Percentiles rank a stretch among this genome's conserved stretches.
Conservation (phyloP, 2,329 filamentous ascomycete species). For the Fusarium veterinarium region DNA sequence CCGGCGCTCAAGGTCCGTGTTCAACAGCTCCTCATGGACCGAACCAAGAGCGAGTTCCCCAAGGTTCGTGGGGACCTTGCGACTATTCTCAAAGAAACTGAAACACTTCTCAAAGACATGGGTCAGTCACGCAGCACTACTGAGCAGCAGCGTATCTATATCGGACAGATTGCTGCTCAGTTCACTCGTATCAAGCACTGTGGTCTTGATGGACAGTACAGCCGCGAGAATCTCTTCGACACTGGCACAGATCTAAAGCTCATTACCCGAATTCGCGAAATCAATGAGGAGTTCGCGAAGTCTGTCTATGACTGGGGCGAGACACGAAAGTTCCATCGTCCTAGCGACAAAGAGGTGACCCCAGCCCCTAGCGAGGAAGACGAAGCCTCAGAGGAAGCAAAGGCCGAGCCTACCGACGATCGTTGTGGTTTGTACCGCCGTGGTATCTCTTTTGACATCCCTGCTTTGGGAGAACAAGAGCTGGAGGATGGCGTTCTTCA, state of each 20-base stretch:
- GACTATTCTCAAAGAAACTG: constrained; percentile 11
- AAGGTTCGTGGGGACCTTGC: constrained; percentile 49
- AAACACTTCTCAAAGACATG: constrained; percentile 42
- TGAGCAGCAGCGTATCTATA: constrained; percentile 49
- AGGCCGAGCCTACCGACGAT: not conserved
- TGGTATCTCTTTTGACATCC: constrained; percentile 11
- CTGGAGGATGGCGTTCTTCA: constrained; percentile 44
- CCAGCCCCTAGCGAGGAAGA: too few relatives aligned
- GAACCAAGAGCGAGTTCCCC: constrained; percentile 54
- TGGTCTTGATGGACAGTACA: constrained; percentile 53
- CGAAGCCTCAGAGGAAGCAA: too few relatives aligned
- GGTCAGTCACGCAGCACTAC: constrained; percentile 46
- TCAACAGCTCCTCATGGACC: constrained; percentile 52
- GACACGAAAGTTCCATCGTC: not conserved
- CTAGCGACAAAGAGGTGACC: not conserved
- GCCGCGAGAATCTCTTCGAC: not conserved
- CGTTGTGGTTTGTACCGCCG: constrained; percentile 32
- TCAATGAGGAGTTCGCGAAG: constrained; percentile 52
- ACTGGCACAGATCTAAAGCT: constrained; percentile 43
- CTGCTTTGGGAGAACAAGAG: constrained; percentile 13
- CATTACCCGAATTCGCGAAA: constrained; percentile 52
- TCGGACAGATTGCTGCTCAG: constrained; percentile 49
- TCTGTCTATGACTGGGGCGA: constrained; percentile 44
- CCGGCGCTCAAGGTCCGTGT: constrained; percentile 51
- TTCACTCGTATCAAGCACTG: constrained; percentile 46